Evolutionary conservation across 2,329 filamentous ascomycete species (phyloP).

Genomic region (Ilyonectria mors-panacis): DNA sequence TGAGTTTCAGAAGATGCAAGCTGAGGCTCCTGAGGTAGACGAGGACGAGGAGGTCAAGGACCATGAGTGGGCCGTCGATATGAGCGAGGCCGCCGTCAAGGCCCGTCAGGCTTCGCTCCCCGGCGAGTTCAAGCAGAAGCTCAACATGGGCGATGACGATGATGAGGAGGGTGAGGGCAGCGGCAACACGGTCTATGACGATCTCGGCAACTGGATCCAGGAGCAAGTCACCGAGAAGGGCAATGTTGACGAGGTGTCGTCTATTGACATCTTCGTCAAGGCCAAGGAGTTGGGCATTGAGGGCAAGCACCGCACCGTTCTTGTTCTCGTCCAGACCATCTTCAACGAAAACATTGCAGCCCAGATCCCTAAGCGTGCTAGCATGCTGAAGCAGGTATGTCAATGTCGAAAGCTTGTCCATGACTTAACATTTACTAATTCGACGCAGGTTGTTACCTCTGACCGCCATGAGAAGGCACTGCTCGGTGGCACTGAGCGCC

Average conservation of each 20-base stretch:
- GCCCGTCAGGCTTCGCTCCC: constrained; percentile 94
- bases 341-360: constrained; percentile 92
- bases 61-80: constrained; percentile 95
- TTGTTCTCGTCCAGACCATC: constrained; percentile 92
- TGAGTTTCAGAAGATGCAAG: constrained; percentile 88
- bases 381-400: constrained; percentile 88
- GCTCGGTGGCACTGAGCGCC: constrained; percentile 94
- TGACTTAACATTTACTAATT: constrained; percentile 47
- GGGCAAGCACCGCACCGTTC: constrained; percentile 91
- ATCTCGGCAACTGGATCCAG: constrained; percentile 93
- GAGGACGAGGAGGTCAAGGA: constrained; percentile 79
- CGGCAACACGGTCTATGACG: constrained; percentile 85
- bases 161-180: constrained; percentile 86
- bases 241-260: constrained; percentile 83
- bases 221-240: constrained; percentile 80
- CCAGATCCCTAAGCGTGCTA: constrained; percentile 87
- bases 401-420: neutral
- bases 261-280: constrained; percentile 95
- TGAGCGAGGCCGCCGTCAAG: constrained; percentile 94
- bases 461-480: constrained; percentile 97
- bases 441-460: constrained; percentile 79
- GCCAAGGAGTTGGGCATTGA: constrained; percentile 97
- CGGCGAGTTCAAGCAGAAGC: constrained; percentile 93
- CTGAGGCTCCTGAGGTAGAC: constrained; percentile 64
- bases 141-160: constrained; percentile 85